A percentile compares a stretch with the other conserved stretches of the same genome.
These are phyloP conservation scores for Exophiala bonariae DNA, from an alignment of 2,329 filamentous ascomycete species.

Conservation along the genomic window DNA sequence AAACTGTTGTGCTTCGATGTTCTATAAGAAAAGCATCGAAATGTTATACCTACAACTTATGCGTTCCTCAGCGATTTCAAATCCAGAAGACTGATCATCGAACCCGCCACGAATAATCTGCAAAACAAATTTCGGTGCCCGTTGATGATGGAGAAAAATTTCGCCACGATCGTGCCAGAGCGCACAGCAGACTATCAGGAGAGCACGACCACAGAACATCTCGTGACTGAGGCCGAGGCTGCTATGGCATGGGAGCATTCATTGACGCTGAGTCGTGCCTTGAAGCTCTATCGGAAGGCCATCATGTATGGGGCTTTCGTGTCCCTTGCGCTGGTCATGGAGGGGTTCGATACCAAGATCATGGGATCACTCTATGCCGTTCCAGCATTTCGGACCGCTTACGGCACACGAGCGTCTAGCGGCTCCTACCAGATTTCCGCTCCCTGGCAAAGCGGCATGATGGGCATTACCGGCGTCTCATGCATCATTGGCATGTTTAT, in stretches of 20 bases:
- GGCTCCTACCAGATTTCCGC: constrained; percentile 35
- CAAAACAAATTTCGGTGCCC: no score
- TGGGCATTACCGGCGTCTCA: background rate
- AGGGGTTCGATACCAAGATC: constrained; percentile 32
- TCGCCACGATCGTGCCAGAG: no score
- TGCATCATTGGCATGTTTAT: constrained; percentile 66
- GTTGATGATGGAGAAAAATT: no score
- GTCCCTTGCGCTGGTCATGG: constrained; percentile 27
- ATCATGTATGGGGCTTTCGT: constrained; percentile 26
- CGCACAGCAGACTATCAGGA: no score
- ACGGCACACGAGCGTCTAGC: constrained; percentile 9
- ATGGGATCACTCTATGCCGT: constrained; percentile 57
- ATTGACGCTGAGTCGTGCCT: constrained; percentile 18
- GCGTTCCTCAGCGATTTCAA: no score
- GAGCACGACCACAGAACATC: no score
- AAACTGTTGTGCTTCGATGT: no score
- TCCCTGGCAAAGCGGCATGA: constrained; percentile 11
- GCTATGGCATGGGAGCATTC: constrained; percentile 13
- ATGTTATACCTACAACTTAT: no score
- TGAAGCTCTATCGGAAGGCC: constrained; percentile 38
- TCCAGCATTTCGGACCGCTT: constrained; percentile 39
- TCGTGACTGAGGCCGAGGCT: background rate
- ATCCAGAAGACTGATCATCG: no score
- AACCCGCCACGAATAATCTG: no score
- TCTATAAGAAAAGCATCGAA: no score